Evolutionary conservation across 2,329 filamentous ascomycete species (phyloP).

Genomic region (Stenocarpella maydis): DNA sequence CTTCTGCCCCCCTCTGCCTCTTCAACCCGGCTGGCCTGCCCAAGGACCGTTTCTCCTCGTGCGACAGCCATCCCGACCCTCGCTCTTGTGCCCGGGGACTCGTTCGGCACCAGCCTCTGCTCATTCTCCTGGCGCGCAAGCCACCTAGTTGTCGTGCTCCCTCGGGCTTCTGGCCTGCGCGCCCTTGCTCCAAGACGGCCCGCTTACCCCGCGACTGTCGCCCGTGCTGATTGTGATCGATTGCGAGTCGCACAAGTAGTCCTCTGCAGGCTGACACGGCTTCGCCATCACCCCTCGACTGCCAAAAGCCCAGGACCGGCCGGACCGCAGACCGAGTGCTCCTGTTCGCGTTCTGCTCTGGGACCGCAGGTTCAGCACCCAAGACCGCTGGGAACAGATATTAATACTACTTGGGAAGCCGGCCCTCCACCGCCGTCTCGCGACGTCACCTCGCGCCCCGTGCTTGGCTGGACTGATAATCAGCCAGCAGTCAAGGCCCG

Average conservation of each 20-base stretch:
- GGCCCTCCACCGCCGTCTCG: neutral
- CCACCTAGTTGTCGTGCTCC: neutral
- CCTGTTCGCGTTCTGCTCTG: neutral
- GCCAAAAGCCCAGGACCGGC: neutral
- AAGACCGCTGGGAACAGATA: no score
- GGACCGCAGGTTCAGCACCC: neutral
- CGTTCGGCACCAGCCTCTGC: neutral
- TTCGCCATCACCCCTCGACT: neutral
- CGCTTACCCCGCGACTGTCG: conserved; percentile 22
- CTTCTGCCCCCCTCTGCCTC: neutral
- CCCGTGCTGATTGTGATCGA: conserved; percentile 1
- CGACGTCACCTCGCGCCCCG: neutral
- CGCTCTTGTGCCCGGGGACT: neutral
- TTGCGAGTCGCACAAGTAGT: neutral
- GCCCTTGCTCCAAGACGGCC: neutral
- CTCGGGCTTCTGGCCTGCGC: neutral
- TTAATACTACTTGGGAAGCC: neutral
- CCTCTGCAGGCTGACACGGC: conserved; percentile 11
- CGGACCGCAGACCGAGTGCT: neutral
- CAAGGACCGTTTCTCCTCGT: neutral
- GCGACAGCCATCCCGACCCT: neutral
- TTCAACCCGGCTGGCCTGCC: conserved; percentile 12
- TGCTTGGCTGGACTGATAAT: neutral
- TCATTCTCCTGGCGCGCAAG: conserved; percentile 1
- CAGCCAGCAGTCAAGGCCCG: conserved; percentile 36